Base-by-base conservation (phyloP, 208 protist species). In the Leishmania aethiopica region DNA sequence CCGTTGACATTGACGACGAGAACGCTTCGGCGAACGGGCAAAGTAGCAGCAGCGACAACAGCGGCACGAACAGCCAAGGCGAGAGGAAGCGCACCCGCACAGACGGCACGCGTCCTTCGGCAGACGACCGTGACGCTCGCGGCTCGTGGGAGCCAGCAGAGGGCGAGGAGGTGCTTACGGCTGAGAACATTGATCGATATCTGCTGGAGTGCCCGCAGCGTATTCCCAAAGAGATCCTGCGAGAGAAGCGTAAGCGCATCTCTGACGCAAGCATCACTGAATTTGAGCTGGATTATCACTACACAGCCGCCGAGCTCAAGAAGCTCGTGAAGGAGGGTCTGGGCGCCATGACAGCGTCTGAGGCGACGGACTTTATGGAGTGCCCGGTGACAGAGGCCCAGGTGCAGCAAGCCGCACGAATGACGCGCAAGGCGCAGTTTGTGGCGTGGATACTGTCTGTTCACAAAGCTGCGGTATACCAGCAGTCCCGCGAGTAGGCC, bases 221-320 rank as follows among this genome's bases (percentile, higher is more conserved):
- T 67, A 81, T 98, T 42, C 95, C 95, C 10, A 81, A 78, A 42
- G 84, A 84, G 51, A 87, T 98, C 59, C 22, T 96, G 66, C 80
- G 85, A 0, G 89, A 90, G 70, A 81, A 81, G 75, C 91, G 95
- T 1, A 86, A 88, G 49, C 40, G 82, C 28, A 89, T 91, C 75
- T 69, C 79, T 2, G 87, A 96, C 67, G 75, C 89, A 35, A 73
- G 42, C 64, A 95, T 98, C 62, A 96, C 93, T 0, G 73, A 57
- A 28, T 96, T 95, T 79, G 95, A 98, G 81, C 84, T 98, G 57
- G 79, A 91, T 51, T 82, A 96, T 73, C 95, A 98, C 82, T 98
- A 96, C 86, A 92, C 86, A 17, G 83, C 86, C 13, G 84, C 75
- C 55, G 93, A 98, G 77, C 86, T 98, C 59, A 72, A 72, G 53